Percentiles rank a stretch among this genome's conserved stretches.
phyloP scores from a whole-genome alignment of 441 rosid genomes.

The Pelargonium australe region DNA sequence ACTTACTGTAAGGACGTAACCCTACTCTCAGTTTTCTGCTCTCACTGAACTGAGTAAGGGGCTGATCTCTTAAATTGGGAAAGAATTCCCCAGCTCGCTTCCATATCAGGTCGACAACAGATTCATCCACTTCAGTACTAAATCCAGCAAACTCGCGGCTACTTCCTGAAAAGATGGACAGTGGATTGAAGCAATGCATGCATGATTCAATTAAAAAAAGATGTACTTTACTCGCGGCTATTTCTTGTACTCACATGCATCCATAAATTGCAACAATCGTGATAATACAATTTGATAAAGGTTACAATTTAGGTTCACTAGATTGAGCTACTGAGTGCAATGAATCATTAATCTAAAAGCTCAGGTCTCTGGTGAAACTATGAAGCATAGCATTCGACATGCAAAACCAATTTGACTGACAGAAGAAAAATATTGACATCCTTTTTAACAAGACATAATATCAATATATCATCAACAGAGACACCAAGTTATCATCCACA shows the following conservation, averaged over 20 bases:
- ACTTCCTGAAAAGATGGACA: slow-evolving; percentile 46
- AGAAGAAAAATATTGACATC: too few relatives aligned
- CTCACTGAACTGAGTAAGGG: slow-evolving; percentile 36
- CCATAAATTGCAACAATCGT: not conserved
- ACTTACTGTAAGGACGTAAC: slow-evolving; percentile 89
- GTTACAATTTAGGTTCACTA: not conserved
- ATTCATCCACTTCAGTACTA: slow-evolving; percentile 54
- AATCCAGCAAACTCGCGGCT: slow-evolving; percentile 83
- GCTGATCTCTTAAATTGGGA: slow-evolving; percentile 51
- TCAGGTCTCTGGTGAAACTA: too few relatives aligned
- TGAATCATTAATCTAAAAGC: too few relatives aligned
- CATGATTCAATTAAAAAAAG: not conserved
- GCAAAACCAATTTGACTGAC: too few relatives aligned
- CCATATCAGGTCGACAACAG: slow-evolving; percentile 55
- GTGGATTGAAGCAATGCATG: slow-evolving; percentile 6
- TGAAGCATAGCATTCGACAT: too few relatives aligned
- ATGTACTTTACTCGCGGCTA: not conserved
- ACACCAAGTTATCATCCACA: slow-evolving; percentile 1
- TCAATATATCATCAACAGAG: not conserved
- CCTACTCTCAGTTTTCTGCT: slow-evolving; percentile 78
- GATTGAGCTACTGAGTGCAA: too few relatives aligned
- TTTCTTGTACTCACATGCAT: not conserved
- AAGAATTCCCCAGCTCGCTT: slow-evolving; percentile 64
- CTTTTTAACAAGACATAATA: too few relatives aligned
- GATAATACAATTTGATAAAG: not conserved